Evolutionary conservation across 495 filamentous ascomycete species (phyloP), one percentile per base, ranked within the genome.

Genomic region (Trichoderma asperelloides): DNA sequence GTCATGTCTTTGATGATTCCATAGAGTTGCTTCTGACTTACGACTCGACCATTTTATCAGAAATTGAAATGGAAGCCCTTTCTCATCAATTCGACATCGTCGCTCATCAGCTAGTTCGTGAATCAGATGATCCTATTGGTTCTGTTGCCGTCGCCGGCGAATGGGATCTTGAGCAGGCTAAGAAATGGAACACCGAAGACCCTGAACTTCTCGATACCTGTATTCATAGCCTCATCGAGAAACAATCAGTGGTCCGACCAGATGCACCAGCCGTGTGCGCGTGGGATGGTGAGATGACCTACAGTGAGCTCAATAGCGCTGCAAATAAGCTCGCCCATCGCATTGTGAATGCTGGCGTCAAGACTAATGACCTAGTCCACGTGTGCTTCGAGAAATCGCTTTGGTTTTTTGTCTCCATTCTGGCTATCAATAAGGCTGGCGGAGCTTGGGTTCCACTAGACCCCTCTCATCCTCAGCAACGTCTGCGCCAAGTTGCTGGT

Each of bases 281-380:
- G 25, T 87, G 86, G 85, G 85, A 88, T 76, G 85, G 84, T 21
- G 79, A 69, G 13, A 69, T 88, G 49, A 84, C 79, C 0, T 88
- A 79, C 69, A 70, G 64, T 3, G 76, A 87, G 68, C 74, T 88
- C 40, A 80, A 85, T 28, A 41, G 64, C 9, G 67, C 79, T 23
- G 72, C 81, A 71, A 74, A 39, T 68, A 73, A 70, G 60, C 68
- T 88, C 23, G 82, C 83, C 9, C 73, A 67, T 21, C 74, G 77
- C 21, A 70, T 86, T 23, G 70, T 77, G 47, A 68, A 62, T 4
- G 28, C 40, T 9, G 80, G 79, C 0, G 69, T 81, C 23, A 78
- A 76, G n/a, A 76, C 78, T 1, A 85, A 85, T 40, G 76, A 72
- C 0, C 65, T 86, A 1, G 76, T 83, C 2, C 81, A 80, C 4